Base-by-base conservation (phyloP, 768 basidiomycete species). In the Lactarius hatsudake region DNA sequence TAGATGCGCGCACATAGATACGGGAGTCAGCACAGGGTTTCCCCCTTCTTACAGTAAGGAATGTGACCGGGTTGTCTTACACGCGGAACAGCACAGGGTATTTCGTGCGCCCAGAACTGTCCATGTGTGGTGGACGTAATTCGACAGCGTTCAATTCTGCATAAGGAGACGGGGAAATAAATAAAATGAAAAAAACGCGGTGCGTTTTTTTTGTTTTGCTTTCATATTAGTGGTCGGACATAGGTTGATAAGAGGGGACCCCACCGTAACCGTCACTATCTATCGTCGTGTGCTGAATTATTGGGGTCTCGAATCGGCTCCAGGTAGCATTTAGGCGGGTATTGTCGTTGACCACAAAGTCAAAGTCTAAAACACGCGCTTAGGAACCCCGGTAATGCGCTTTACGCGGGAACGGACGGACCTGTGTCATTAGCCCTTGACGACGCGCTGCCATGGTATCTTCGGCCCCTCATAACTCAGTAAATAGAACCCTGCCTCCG, bases 41-140 rank as follows among this genome's bases (percentile, higher is more conserved):
- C 55, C 13, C 32, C 9, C 34, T 34, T 34, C 34, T 8, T 38
- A n/a, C n/a, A n/a, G n/a, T n/a, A 13, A 38, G 36, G 36, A 38
- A 38, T 38, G 36, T 10, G 48, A 28, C 26, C 38, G 36, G 53
- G 67, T 71, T 71, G 26, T 75, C 38, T 40, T 40, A 96, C 86
- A 96, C 92, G 54, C 84, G 81, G 81, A 98, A 94, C 34, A 99
- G 80, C 26, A 98, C 94, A 1, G 97, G 93, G 74, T 99, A 98
- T 76, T 96, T 95, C 10, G 90, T 93, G 54, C 92, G 87, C n/a
- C 97, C 97, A 26, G 93, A 90, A 72, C 91, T 88, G 72, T 99
- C 97, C 88, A 98, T 91, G 66, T 85, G 83, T 5, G 94, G 94
- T 20, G 97, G 97, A 18, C 93, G 86, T 71, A 96, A 84, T 79